Evolutionary conservation across 192 early-diverging fungal genomes (phyloP), one percentile per base, ranked within the genome.

Genomic region (Spinellus fusiger): DNA sequence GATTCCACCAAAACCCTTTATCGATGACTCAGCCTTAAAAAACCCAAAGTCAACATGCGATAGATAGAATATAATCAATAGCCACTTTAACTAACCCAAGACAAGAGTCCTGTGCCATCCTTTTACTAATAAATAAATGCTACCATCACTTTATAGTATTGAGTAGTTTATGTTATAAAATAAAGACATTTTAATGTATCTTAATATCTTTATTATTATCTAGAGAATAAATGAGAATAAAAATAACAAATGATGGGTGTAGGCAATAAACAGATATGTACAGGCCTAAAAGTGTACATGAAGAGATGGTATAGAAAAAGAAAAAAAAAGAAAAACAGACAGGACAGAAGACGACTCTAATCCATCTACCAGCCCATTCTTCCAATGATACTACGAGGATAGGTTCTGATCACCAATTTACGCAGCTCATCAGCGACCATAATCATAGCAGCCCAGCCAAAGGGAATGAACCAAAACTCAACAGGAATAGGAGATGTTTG

Each of bases 401-500:
- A 58, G 20, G 13, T 65, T 33, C 56, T 51, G n/a, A 83, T 83
- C 20, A 77, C 37, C 5, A 77, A 32, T 68, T 90, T 90, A n/a
- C 88, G 59, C 15, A 73, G 15, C 58, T 90, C 86, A 69, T 88
- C 89, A 38, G 78, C 71, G 12, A 80, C 22, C 34, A 88, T 49
- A 57, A 88, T 80, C 47, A 77, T 66, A 3, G 78, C 15, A 2
- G 77, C 84, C 49, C 77, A 77, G 9, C 75, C 74, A 23, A 88
- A 32, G 3, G 88, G 85, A 34, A 86, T 66, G 55, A 86, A 76
- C 84, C 85, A 90, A 62, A 74, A 86, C 73, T 78, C 66, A 29
- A 75, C 65, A 5, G 86, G 88, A 27, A 88, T 74, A 1, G 81
- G 73, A 9, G 62, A 66, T 1, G 82, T 85, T 18, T 68, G 47